These are phyloP conservation scores for Mycena belliarum DNA, from an alignment of 768 basidiomycete species.

Conservation along the genomic window DNA sequence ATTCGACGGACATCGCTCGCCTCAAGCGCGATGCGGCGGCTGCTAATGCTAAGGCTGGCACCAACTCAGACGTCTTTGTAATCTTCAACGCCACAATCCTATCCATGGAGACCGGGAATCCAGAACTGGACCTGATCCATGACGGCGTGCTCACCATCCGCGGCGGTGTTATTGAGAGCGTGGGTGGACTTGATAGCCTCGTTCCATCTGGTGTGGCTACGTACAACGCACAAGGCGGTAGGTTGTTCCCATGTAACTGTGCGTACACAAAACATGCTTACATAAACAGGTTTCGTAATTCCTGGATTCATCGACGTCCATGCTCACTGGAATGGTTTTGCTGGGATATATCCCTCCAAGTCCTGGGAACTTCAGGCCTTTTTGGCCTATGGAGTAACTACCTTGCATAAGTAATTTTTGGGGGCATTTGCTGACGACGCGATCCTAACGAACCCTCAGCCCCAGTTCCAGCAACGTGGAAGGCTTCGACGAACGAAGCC, in stretches of 20 bases:
- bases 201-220: slow-evolving; percentile 43
- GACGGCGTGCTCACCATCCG: slow-evolving; percentile 55
- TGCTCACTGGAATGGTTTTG: slow-evolving; percentile 69
- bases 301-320: slow-evolving; percentile 80
- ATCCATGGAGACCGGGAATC: slow-evolving; percentile 62
- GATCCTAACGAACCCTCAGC: slow-evolving; percentile 32
- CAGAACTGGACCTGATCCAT: slow-evolving; percentile 48
- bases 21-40: slow-evolving; percentile 53
- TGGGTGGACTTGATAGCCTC: slow-evolving; percentile 35
- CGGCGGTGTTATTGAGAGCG: slow-evolving; percentile 58
- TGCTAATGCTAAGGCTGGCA: slow-evolving; percentile 11
- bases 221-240: slow-evolving; percentile 66
- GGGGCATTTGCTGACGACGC: not conserved
- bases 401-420: slow-evolving; percentile 62
- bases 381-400: slow-evolving; percentile 76
- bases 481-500: slow-evolving; percentile 65
- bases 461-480: slow-evolving; percentile 65
- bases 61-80: slow-evolving; percentile 49
- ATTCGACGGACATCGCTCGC: slow-evolving; percentile 61
- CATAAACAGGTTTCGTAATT: slow-evolving; percentile 53
- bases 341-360: slow-evolving; percentile 53
- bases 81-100: slow-evolving; percentile 70
- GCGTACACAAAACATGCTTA: not conserved
- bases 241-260: slow-evolving; percentile 5
- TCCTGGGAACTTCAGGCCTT: slow-evolving; percentile 79